Conservation (phyloP, 2,329 filamentous ascomycete species). For the Periglandula ipomoeae region DNA sequence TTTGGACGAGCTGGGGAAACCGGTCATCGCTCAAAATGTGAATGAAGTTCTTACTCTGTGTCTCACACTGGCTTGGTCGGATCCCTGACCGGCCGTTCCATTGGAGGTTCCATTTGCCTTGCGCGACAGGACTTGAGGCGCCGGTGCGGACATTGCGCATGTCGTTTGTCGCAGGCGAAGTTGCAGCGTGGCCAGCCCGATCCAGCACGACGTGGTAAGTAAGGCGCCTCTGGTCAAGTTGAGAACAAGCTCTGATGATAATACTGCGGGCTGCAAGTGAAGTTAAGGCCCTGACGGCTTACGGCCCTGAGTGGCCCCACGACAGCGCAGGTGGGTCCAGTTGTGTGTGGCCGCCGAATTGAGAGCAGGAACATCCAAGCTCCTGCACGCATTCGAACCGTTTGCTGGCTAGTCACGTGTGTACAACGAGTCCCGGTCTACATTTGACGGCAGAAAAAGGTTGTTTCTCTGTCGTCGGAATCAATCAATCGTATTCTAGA, state of each 20-base stretch:
- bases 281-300: no score
- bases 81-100: constrained; percentile 13
- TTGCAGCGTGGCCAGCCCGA: not conserved
- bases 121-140: constrained; percentile 27
- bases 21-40: not conserved
- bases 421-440: no score
- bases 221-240: not conserved
- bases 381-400: not conserved
- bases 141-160: constrained; percentile 28
- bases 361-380: not conserved
- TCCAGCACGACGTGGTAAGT: constrained; percentile 1
- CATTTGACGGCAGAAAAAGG: no score
- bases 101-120: constrained; percentile 24
- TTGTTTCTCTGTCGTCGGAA: no score
- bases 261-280: not conserved
- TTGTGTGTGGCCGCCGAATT: not conserved
- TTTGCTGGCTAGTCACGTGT: not conserved
- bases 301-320: not conserved
- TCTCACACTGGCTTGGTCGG: constrained; percentile 17
- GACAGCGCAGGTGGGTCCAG: not conserved
- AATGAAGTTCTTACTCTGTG: constrained; percentile 4
- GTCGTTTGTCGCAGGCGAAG: constrained; percentile 1
- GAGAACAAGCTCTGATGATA: not conserved
- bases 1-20: not conserved
- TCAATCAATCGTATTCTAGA: no score